Base-by-base conservation (phyloP, 2,329 filamentous ascomycete genomes). In the Diaporthe sp. region DNA sequence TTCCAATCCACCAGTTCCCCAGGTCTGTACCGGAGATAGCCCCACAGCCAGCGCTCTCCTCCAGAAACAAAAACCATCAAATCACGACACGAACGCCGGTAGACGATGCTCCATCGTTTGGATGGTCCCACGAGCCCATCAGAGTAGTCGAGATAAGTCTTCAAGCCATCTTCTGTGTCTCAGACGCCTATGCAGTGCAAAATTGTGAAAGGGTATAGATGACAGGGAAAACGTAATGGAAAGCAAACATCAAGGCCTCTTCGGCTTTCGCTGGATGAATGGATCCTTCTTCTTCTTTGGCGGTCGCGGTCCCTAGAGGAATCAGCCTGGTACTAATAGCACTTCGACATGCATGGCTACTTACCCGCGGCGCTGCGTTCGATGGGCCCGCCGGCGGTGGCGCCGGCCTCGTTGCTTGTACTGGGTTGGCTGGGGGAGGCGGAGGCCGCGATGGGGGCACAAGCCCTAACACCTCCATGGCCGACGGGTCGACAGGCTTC, bases 381-480 rank as follows among this genome's bases (percentile, higher is more conserved):
- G 60, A 47, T 12, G 72, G 67, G 40, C 68, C 50, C 45, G 25
- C 66, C 2, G 69, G 68, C 54, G 74, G 74, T 13, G 55, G 54
- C 22, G 58, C 66, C 19, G 72, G 60, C 33, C 72, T 67, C 35
- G 74, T 58, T 52, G 60, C 57, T n/a, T 67, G 72, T 33, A 40
- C 47, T 2, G 60, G 42, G 38, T 42, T 66, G 42, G 72, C 52
- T 67, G 75, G 55, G 54, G 77, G 77, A 38, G 84, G 79, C 4
- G 84, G 83, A 58, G 85, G 84, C 50, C 86, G 82, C 75, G 85
- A 83, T 9, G 87, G 87, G 30, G 87, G 87, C 15, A 80, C 82
- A 76, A 90, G 80, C 9, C 87, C 87, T 60, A 89, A 81, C 28
- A 87, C 85, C 73, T 87, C 85, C 86, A 89, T 87, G 25, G 87